Percentiles rank a stretch among this genome's conserved stretches.
phyloP scores from a whole-genome alignment of 148 eudicot species.

The Vaccinium myrtillus region DNA sequence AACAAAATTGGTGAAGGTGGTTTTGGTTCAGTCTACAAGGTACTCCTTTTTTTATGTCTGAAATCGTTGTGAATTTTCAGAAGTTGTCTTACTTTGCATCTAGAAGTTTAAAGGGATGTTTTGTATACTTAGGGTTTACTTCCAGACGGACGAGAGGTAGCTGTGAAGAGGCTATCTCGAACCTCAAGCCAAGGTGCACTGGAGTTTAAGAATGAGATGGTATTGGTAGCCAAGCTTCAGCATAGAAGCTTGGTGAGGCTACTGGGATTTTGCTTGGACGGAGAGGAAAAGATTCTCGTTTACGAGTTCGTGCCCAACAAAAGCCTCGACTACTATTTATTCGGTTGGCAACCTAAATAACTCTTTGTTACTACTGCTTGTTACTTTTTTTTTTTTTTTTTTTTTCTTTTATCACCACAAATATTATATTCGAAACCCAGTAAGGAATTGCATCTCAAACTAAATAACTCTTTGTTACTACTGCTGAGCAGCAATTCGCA shows the following conservation, averaged over 20 bases:
- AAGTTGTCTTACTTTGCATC: too few species aligned
- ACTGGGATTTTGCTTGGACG: constrained; percentile 38
- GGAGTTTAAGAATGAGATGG: constrained; percentile 41
- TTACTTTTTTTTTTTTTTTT: background rate
- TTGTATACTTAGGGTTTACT: constrained; percentile 13
- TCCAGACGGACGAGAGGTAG: constrained; percentile 34
- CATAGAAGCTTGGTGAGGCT: constrained; percentile 43
- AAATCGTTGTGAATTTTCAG: background rate
- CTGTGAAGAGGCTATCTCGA: constrained; percentile 46
- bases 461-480: background rate
- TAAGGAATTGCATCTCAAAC: background rate
- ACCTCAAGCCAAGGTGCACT: constrained; percentile 34
- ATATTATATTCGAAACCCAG: background rate
- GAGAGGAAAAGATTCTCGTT: constrained; percentile 36
- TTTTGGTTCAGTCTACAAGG: constrained; percentile 20
- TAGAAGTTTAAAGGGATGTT: too few species aligned
- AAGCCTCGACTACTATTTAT: constrained; percentile 30
- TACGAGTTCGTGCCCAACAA: constrained; percentile 45
- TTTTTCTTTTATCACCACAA: background rate
- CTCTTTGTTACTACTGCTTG: background rate
- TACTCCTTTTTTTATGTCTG: background rate
- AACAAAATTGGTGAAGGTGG: constrained; percentile 21
- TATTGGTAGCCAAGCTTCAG: constrained; percentile 45
- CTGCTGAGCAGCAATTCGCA: background rate
- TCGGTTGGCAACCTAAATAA: constrained; percentile 9